These are phyloP conservation scores for Talaromyces liani DNA, from an alignment of 495 filamentous ascomycete genomes.

Conservation along the genomic window DNA sequence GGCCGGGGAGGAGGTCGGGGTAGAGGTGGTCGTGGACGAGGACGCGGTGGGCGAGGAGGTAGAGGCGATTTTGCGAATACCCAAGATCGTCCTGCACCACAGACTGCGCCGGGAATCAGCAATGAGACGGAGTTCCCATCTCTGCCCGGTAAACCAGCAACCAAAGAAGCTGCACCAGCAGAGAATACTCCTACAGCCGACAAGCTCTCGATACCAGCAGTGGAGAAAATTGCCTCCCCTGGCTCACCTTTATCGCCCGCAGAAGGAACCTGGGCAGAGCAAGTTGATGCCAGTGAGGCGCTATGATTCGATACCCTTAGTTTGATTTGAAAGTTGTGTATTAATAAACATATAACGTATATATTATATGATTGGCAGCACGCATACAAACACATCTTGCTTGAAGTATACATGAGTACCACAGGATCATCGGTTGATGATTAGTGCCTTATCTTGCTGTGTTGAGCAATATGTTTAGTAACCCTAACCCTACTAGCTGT, in stretches of 20 bases:
- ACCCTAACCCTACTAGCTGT: background rate
- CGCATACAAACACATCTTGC: background rate
- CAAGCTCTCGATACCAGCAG: background rate
- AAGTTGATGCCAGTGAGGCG: slow-evolving; percentile 16
- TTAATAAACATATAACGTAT: background rate
- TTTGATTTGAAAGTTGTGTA: background rate
- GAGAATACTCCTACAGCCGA: background rate
- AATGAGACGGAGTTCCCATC: slow-evolving; percentile 37
- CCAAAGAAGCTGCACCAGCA: background rate
- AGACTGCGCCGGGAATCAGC: slow-evolving; percentile 18
- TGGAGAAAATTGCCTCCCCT: background rate
- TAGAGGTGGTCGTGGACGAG: slow-evolving; percentile 17
- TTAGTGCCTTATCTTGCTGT: too few species aligned
- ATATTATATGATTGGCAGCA: background rate
- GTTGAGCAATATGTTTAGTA: background rate
- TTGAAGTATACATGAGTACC: background rate
- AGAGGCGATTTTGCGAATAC: slow-evolving; percentile 13
- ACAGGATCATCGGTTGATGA: background rate
- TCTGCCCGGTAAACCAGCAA: slow-evolving; percentile 20
- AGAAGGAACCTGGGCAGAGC: slow-evolving; percentile 24
- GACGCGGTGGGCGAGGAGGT: slow-evolving; percentile 28
- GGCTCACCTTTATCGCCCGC: slow-evolving; percentile 16
- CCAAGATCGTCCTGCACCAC: slow-evolving; percentile 13
- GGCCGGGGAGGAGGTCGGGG: slow-evolving; percentile 20
- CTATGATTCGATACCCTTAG: slow-evolving; percentile 3